A percentile compares a stretch with the other conserved stretches of the same genome.
These are phyloP conservation scores for Nitzschia sp. DNA, from an alignment of 108 stramenopile species.

Conservation along the genomic window DNA sequence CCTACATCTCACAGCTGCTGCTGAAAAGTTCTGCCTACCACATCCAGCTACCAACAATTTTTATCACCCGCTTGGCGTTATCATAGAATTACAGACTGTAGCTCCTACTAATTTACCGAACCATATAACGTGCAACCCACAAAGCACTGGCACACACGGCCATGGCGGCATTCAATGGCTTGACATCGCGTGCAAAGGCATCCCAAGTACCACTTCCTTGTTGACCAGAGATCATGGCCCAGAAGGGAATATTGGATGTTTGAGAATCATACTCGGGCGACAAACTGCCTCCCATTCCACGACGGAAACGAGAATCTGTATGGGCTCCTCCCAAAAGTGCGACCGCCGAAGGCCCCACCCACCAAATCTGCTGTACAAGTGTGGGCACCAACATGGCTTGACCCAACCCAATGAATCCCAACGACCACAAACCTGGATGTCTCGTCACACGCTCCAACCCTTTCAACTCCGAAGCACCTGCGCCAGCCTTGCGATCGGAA, in stretches of 20 bases:
- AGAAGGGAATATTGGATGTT: constrained; percentile 83
- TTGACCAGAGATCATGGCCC: constrained; percentile 66
- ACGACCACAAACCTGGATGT: constrained; percentile 87
- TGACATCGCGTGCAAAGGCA: constrained; percentile 57
- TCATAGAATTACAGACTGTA: background rate
- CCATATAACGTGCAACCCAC: constrained; percentile 28
- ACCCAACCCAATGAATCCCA: constrained; percentile 71
- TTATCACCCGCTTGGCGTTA: no score
- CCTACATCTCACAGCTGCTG: no score
- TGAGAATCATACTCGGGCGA: constrained; percentile 48
- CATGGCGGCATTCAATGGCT: constrained; percentile 67
- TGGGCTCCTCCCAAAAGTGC: constrained; percentile 82
- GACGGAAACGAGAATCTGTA: constrained; percentile 73
- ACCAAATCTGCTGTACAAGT: constrained; percentile 62
- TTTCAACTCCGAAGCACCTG: constrained; percentile 31
- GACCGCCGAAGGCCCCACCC: constrained; percentile 71
- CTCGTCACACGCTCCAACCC: constrained; percentile 82
- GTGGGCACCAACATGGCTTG: constrained; percentile 56
- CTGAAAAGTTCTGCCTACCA: no score
- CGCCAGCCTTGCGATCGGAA: constrained; percentile 26
- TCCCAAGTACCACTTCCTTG: constrained; percentile 47
- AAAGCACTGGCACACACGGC: constrained; percentile 51
- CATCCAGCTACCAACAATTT: no score
- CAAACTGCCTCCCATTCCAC: constrained; percentile 79
- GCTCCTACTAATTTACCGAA: constrained; percentile 3